Evolutionary conservation across 306 rosid species (phyloP), one percentile per base, ranked within the genome.

Genomic region (Begonia fuchsioides): DNA sequence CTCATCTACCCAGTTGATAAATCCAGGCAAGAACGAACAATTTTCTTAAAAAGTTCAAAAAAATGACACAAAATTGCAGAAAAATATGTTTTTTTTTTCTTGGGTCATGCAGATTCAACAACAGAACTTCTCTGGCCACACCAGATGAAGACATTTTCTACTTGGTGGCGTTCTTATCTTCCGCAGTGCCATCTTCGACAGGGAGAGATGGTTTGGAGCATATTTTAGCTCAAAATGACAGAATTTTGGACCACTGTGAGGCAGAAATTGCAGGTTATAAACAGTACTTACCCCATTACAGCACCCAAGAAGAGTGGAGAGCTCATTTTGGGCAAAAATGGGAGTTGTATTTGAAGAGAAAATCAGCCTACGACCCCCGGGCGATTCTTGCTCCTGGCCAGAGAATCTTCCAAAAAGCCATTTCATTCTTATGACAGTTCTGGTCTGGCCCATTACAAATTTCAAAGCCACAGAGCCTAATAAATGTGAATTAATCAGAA

Each of bases 311-410:
- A 65, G 98, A 81, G 64, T 92, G 96, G 98, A 41, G 60, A 73
- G 59, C 66, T 58, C 98, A 92, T 57, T 92, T 85, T 45, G 96
- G 96, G 18, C 66, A 81, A 13, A 59, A 44, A 45, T 92, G 96
- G 98, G 64, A 72, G 48, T 67, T 54, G 40, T 71, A 85, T 43
- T 51, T 57, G 44, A 69, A 58, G 48, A 85, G 86, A 67, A 92
- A 92, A 68, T 71, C 44, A 60, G 50, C 64, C 18, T 82, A 85
- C 68, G 98, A 92, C 72, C 98, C 98, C 51, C 64, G 79, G 43
- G 83, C 96, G 59, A 72, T 92, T 51, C 94, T 92, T 54, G 81
- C 94, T 39, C 98, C 98, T 53, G 98, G 98, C 16, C 96, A 85
- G 32, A 71, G 67, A 67, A 85, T 92, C 70, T 92, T 85, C 72